Base-by-base conservation (phyloP, 2,329 filamentous ascomycete species). In the Aspergillus glaucus region DNA sequence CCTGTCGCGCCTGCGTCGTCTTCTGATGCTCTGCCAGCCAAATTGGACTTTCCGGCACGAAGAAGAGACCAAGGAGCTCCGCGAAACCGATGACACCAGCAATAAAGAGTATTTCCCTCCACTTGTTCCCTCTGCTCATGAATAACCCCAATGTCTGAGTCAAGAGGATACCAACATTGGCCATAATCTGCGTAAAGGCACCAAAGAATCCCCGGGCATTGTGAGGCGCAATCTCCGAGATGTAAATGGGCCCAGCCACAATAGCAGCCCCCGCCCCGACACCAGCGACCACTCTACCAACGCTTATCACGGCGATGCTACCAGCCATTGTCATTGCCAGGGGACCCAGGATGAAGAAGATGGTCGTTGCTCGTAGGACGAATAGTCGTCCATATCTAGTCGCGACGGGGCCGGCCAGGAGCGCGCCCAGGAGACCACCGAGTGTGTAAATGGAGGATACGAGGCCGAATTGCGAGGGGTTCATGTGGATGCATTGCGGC, bases 231-330 rank as follows among this genome's bases (percentile, higher is more conserved):
- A 96, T 80, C 69, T 98, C 93, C 42, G 89, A 91, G 58, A 98
- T 89, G 74, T 95, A 98, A 17, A 98, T 81, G 0, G 93, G 93
- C 2, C 94, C 90, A 32, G 96, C 88, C 17, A 98, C 93, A 2
- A 93, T 92, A 1, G 90, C 82, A 2, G 90, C 88, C 19, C 93
- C 93, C 5, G 90, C 90, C 6, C 88, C 91, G 1, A 95, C 65
- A 9, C 93, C 93, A 7, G 87, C 85, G 12, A 97, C 64, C 19
- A 95, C 74, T 19, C 93, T 80, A 4, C 92, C 93, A 14, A 87
- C 53, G 0, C 81, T 79, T 69, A 98, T 76, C 26, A 86, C 64
- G 2, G 77, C 69, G 15, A 94, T 85, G 36, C 78, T 82, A 2
- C 77, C 73, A 0, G 91, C 81, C 6, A 91, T 61, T 0, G 89